phyloP scores from a whole-genome alignment of 2,329 filamentous ascomycete genomes.

The Diaporthe humulicola region DNA sequence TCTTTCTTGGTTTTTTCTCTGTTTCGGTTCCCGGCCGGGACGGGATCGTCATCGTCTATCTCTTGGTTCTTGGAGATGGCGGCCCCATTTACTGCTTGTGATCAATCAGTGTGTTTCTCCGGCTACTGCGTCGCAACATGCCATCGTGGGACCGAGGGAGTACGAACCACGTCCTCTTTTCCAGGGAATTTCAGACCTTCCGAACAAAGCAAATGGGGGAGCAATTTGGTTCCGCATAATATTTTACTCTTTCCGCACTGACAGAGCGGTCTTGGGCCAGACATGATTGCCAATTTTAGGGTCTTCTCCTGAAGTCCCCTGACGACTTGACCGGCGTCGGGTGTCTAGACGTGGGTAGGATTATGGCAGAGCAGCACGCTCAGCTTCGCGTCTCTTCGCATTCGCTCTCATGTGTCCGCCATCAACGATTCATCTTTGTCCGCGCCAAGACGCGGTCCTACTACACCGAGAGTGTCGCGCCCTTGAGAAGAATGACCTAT shows the following conservation, averaged over 20 bases:
- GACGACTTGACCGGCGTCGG: not conserved
- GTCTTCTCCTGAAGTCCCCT: too few species aligned
- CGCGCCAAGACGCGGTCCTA: not conserved
- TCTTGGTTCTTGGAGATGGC: constrained; percentile 2
- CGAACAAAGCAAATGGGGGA: too few species aligned
- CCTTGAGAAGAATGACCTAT: not conserved
- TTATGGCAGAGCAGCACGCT: not conserved
- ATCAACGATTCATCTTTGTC: too few species aligned
- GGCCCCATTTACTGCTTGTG: not conserved
- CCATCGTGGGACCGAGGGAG: not conserved
- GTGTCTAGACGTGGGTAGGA: not conserved
- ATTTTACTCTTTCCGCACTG: not conserved
- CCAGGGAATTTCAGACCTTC: too few species aligned
- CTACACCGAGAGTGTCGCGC: not conserved
- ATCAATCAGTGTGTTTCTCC: not conserved
- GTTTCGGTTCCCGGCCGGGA: not conserved
- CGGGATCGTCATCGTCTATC: constrained; percentile 20
- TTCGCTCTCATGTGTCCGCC: not conserved
- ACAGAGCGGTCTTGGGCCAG: not conserved
- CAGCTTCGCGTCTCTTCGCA: not conserved
- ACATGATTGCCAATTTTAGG: not conserved
- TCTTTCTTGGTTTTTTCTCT: not conserved
- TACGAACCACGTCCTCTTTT: not conserved
- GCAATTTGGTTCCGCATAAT: too few species aligned
- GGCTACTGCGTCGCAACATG: not conserved